These are phyloP conservation scores for Laetiporus sulphureus DNA, from an alignment of 1,284 basidiomycete species.

Conservation along the genomic window DNA sequence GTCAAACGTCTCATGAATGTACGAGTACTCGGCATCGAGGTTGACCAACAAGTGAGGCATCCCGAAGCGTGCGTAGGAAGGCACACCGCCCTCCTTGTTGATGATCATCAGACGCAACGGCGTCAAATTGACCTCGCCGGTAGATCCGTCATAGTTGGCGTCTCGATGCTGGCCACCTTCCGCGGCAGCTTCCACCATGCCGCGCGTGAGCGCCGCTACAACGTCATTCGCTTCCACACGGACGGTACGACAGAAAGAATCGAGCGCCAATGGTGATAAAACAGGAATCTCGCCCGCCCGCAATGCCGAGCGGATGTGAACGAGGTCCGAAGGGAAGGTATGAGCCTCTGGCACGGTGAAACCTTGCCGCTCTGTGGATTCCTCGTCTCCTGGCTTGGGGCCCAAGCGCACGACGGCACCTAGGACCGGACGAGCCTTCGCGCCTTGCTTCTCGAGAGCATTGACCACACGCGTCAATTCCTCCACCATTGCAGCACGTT, in stretches of 20 bases:
- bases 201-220: conserved; percentile 81
- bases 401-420: conserved; percentile 83
- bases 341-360: conserved; percentile 65
- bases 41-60: conserved; percentile 97
- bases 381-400: conserved; percentile 56
- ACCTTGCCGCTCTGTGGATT: conserved; percentile 17
- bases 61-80: conserved; percentile 93
- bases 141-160: conserved; percentile 20
- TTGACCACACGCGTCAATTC: conserved; percentile 83
- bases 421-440: conserved; percentile 81
- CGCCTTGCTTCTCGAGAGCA: conserved; percentile 80
- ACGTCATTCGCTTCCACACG: conserved; percentile 90
- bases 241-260: conserved; percentile 83
- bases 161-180: conserved; percentile 25
- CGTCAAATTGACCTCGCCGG: conserved; percentile 62
- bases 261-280: conserved; percentile 89
- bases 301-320: conserved; percentile 82
- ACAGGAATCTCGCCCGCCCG: conserved; percentile 94
- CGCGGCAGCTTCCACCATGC: conserved; percentile 70
- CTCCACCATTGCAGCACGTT: conserved; percentile 56
- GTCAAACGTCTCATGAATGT: conserved; percentile 86
- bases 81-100: conserved; percentile 94
- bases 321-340: conserved; percentile 68
- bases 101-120: conserved; percentile 97
- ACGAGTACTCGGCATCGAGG: conserved; percentile 80